Base-by-base conservation (phyloP, 352 stramenopile genomes). In the Globisporangium acanthophoron region DNA sequence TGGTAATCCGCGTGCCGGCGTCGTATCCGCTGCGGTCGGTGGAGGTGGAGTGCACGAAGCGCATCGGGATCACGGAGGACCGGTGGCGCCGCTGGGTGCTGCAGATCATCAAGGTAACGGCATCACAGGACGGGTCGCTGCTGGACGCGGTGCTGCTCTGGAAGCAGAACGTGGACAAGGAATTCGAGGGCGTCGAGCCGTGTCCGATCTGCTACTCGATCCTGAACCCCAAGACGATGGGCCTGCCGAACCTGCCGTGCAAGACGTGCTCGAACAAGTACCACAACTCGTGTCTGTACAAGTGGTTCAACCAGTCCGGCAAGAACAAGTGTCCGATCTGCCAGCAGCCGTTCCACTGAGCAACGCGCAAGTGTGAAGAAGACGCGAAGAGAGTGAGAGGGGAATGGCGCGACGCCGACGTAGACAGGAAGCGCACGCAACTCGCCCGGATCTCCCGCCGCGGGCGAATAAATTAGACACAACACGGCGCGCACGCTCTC, bases 251-350 rank as follows among this genome's bases (percentile, higher is more conserved):
- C 37, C 61, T 97, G 58, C 70, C 82, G 31, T 97, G 90, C 79
- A 96, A 96, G 65, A 96, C 88, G 33, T 97, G 90, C 77, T 76
- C 69, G 55, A 97, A 96, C 79, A 94, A 92, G 73, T 97, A 96
- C 75, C 90, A 97, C 77, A 94, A 93, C 69, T 90, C 84, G 66
- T 97, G 90, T 65, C 73, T 97, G 33, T 96, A 97, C 86, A 96
- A 96, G 76, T 97, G 90, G 88, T 97, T 97, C 71, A 94, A 93
- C 71, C 91, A 96, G 62, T 96, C 85, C 57, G 85, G 87, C 73
- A 97, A 97, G 74, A 96, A 95, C 82, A 96, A 94, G 70, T 97
- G 90, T 54, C 88, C 90, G 54, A 93, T 97, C 65, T 97, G 90
- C 67, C 87, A 96, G 71, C 88, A 97, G 69, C 84, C 87, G 1